Percentiles rank a stretch among this genome's conserved stretches.
Conservation (phyloP, 345 rosid genomes). For the Cochlearia excelsa region DNA sequence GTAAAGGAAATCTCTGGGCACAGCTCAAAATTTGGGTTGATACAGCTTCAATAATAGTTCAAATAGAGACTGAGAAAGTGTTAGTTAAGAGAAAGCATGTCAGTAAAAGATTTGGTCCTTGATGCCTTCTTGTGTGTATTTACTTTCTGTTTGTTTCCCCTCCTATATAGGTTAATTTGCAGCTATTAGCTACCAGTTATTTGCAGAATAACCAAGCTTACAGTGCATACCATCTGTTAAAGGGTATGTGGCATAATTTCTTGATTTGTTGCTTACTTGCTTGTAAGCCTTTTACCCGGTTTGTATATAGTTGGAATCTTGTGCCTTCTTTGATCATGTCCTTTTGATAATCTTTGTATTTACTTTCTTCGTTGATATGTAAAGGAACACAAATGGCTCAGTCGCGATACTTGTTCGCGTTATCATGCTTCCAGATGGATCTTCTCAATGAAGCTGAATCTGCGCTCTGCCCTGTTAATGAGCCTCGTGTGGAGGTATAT, state of each 20-base stretch:
- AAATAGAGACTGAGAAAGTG: neutral
- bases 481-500: conserved; percentile 78
- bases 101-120: conserved; percentile 7
- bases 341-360: conserved; percentile 27
- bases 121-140: conserved; percentile 5
- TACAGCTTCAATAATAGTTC: conserved; percentile 10
- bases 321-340: conserved; percentile 1
- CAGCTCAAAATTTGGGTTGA: conserved; percentile 15
- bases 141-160: conserved; percentile 7
- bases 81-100: conserved; percentile 11
- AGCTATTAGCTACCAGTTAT: conserved; percentile 79
- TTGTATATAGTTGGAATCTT: conserved; percentile 5
- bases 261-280: neutral
- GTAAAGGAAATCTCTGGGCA: conserved; percentile 1
- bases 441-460: conserved; percentile 93
- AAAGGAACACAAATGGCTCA: conserved; percentile 91
- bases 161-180: conserved; percentile 65
- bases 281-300: neutral
- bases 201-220: conserved; percentile 91
- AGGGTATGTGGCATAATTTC: conserved; percentile 48
- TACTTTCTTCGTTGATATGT: conserved; percentile 26
- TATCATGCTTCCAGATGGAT: conserved; percentile 96
- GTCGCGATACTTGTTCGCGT: conserved; percentile 95
- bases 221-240: conserved; percentile 78
- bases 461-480: conserved; percentile 76